A percentile compares a stretch with the other conserved stretches of the same genome.
These are phyloP conservation scores for Magnusiomyces tetraspermus DNA, from an alignment of 1,139 yeast species.

Conservation along the genomic window DNA sequence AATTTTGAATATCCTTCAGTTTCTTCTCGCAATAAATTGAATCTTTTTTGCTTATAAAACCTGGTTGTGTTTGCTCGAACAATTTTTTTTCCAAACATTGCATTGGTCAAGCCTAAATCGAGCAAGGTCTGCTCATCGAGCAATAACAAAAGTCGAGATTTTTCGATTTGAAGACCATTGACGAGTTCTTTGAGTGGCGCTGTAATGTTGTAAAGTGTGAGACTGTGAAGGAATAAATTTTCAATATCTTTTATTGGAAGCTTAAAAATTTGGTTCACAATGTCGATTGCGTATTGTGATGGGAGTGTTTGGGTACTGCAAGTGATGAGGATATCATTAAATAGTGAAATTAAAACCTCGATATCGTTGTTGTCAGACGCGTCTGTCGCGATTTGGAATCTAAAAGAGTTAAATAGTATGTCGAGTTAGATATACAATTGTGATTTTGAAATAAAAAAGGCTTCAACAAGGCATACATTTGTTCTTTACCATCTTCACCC, in stretches of 20 bases:
- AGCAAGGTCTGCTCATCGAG: conserved; percentile 23
- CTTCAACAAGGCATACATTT: conserved; percentile 16
- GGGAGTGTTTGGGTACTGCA: conserved; percentile 14
- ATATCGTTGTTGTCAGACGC: conserved; percentile 8
- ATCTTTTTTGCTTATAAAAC: conserved; percentile 61
- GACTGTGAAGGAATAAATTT: conserved; percentile 20
- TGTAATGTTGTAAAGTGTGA: conserved; percentile 17
- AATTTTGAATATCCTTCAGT: conserved; percentile 72
- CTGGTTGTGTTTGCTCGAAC: conserved; percentile 40
- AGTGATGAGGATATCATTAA: conserved; percentile 20
- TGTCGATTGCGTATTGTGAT: conserved; percentile 9
- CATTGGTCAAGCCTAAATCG: conserved; percentile 21
- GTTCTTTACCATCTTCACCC: conserved; percentile 17
- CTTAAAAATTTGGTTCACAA: conserved; percentile 8
- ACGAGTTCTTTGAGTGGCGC: conserved; percentile 17
- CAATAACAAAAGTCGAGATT: conserved; percentile 18
- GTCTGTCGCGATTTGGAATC: conserved; percentile 11
- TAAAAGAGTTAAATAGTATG: conserved; percentile 2
- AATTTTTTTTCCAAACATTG: conserved; percentile 34
- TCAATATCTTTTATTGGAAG: conserved; percentile 6
- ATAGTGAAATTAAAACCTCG: conserved; percentile 16
- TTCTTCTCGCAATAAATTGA: conserved; percentile 67
- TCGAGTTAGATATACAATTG: not conserved
- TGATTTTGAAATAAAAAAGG: not conserved
- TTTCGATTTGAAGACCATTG: conserved; percentile 19